Percentiles rank a stretch among this genome's conserved stretches.
phyloP scores from a whole-genome alignment of 1,139 yeast species.

The Komagataea norvegica region DNA sequence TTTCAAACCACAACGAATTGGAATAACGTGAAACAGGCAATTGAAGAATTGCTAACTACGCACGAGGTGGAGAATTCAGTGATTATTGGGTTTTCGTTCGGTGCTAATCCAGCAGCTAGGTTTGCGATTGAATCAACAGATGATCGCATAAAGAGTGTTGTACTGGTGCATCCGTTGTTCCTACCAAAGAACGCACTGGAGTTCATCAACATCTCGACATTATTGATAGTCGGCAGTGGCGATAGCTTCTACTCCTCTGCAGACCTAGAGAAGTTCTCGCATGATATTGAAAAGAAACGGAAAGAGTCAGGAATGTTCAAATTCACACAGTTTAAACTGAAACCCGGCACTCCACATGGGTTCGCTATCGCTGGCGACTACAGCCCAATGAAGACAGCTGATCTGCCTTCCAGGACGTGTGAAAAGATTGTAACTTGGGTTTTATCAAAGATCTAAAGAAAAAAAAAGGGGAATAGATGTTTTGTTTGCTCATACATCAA shows the following conservation, averaged over 20 bases:
- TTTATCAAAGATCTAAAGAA: constrained; percentile 15
- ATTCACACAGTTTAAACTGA: constrained; percentile 19
- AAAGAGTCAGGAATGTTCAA: constrained; percentile 19
- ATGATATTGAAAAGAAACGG: constrained; percentile 20
- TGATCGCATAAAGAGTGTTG: constrained; percentile 30
- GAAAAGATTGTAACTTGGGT: constrained; percentile 21
- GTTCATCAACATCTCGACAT: constrained; percentile 27
- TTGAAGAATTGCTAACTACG: constrained; percentile 32
- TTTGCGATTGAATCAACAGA: constrained; percentile 20
- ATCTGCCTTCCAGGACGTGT: constrained; percentile 20
- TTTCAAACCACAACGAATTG: constrained; percentile 26
- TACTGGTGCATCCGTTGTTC: constrained; percentile 33
- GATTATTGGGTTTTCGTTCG: constrained; percentile 37
- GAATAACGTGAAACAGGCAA: constrained; percentile 28
- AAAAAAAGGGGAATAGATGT: neutral
- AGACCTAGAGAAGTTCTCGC: constrained; percentile 21
- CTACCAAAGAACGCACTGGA: constrained; percentile 29
- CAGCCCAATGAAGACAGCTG: constrained; percentile 21
- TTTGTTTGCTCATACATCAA: neutral
- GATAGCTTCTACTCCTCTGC: constrained; percentile 28
- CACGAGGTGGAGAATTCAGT: constrained; percentile 32
- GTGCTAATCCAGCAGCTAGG: constrained; percentile 32
- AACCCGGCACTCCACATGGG: constrained; percentile 34
- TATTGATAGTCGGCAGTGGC: constrained; percentile 30
- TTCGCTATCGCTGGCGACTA: constrained; percentile 39